phyloP scores from a whole-genome alignment of 345 rosid species.

The Citrus glauca region DNA sequence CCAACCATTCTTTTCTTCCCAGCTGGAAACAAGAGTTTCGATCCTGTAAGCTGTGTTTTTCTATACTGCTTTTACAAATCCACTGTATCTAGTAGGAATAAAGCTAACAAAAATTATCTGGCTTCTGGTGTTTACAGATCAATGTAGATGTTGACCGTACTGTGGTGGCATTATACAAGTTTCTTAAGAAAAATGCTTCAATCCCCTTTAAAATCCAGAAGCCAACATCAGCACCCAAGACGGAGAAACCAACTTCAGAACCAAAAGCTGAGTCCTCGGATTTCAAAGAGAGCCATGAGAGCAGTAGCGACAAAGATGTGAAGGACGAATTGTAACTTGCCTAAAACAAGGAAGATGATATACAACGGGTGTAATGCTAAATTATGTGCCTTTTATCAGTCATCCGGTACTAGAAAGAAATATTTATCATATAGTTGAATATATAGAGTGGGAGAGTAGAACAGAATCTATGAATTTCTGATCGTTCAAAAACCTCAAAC shows the following conservation, averaged over 20 bases:
- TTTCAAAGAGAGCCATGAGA: constrained; percentile 25
- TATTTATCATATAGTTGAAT: not conserved
- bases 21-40: constrained; percentile 95
- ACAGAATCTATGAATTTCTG: not conserved
- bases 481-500: not conserved
- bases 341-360: not conserved
- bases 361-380: not conserved
- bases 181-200: constrained; percentile 81
- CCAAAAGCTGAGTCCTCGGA: constrained; percentile 32
- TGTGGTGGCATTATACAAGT: constrained; percentile 90
- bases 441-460: not conserved
- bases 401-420: constrained; percentile 8
- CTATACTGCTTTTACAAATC: not conserved
- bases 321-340: constrained; percentile 85
- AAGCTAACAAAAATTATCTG: not conserved
- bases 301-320: constrained; percentile 24
- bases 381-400: constrained; percentile 8
- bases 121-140: constrained; percentile 39
- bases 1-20: constrained; percentile 98
- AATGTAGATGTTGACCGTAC: constrained; percentile 89
- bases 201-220: constrained; percentile 94
- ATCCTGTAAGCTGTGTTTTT: constrained; percentile 60
- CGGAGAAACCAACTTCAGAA: constrained; percentile 23
- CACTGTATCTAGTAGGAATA: not conserved
- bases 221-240: constrained; percentile 50